Evolutionary conservation across 768 basidiomycete genomes (phyloP).

Genomic region (Amyloporia xantha): DNA sequence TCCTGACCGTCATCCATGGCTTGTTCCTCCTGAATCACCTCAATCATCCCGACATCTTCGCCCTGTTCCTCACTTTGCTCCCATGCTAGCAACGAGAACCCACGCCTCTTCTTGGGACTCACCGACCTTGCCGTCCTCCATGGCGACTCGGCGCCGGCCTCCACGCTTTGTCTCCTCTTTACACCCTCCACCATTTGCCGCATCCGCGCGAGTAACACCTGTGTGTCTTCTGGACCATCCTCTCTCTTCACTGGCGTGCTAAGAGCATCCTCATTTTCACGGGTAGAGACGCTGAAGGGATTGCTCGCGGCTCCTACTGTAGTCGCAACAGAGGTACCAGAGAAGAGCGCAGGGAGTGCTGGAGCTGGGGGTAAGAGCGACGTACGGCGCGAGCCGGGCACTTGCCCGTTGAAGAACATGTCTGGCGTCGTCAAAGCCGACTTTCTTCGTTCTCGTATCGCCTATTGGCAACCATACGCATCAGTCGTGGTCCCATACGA

Average conservation of each 20-base stretch:
- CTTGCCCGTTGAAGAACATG: conserved; percentile 43
- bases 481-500: no score
- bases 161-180: conserved; percentile 29
- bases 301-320: background rate
- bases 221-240: conserved; percentile 25
- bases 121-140: conserved; percentile 9
- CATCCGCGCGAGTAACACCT: conserved; percentile 30
- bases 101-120: conserved; percentile 18
- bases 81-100: conserved; percentile 16
- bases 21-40: conserved; percentile 40
- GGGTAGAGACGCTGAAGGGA: background rate
- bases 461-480: no score
- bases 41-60: conserved; percentile 9
- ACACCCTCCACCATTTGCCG: conserved; percentile 31
- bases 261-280: background rate
- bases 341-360: conserved; percentile 7
- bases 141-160: conserved; percentile 9
- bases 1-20: conserved; percentile 22
- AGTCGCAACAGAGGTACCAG: background rate
- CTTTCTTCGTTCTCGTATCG: conserved; percentile 55
- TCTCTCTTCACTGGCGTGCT: conserved; percentile 9
- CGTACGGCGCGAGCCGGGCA: conserved; percentile 43
- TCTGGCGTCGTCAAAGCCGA: conserved; percentile 47
- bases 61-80: conserved; percentile 11
- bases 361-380: conserved; percentile 17